Base-by-base conservation (phyloP, 2,329 filamentous ascomycete genomes). In the Orbilia quercus region DNA sequence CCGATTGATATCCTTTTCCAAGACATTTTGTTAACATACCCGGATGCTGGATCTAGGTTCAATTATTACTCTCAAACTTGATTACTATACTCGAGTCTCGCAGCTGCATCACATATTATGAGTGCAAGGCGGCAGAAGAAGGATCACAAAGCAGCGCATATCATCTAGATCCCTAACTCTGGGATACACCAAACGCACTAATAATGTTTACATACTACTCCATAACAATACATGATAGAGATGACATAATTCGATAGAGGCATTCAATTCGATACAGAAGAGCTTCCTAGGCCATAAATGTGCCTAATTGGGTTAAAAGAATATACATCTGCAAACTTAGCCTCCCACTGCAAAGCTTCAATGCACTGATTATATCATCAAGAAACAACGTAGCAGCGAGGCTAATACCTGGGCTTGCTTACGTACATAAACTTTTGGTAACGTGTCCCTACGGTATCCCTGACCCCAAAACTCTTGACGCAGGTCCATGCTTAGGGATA, bases 1-100 rank as follows among this genome's bases (percentile, higher is more conserved):
- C 14, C 25, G 14, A 23, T 50, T 14, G 18, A 5, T 11, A 50
- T n/a, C 20, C 5, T 6, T 11, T 11, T 12, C 16, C 22, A 50
- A 23, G 18, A 23, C 14, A n/a, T n/a, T 23, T 50, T 5, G 47
- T 6, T n/a, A 9, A 28, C 1, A 50, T 50, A 4, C n/a, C 6
- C 36, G 5, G 28, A 31, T 31, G 28, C 28, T 31, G 28, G 5
- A 9, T 31, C 28, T 50, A 28, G 47, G 22, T 50, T 50, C 47
- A 50, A 28, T 20, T 50, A 25, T 50, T 50, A 50, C 20, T 50
- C 47, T 25, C 16, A 23, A n/a, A 50, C 18, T 28, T 50, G 25
- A 50, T 23, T 40, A 40, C 36, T 14, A 3, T 40, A 16, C 36
- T 7, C 11, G 14, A 14, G n/a, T 14, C n/a, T n/a, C n/a, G n/a